Base-by-base conservation (phyloP, 805 yeast genomes). In the Deakozyma indianensis region DNA sequence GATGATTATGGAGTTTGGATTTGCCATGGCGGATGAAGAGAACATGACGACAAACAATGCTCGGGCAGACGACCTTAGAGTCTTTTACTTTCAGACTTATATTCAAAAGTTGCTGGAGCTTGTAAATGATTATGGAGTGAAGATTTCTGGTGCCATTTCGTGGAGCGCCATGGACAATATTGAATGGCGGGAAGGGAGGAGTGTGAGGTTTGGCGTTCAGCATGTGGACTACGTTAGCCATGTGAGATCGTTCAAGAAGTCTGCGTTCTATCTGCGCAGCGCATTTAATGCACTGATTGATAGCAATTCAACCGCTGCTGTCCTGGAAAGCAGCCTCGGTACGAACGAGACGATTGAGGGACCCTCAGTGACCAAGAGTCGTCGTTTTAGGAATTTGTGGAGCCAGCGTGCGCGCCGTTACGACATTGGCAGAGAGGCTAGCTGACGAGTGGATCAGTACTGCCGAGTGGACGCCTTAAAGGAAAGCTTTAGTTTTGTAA, bases 91-190 rank as follows among this genome's bases (percentile, higher is more conserved):
- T 47, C 50, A 59, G 44, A 53, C 56, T 2, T 64, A 56, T 48
- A 43, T 63, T 47, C 52, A 58, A 25, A 54, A 57, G 21, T 51
- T 58, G 22, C 48, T 64, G 24, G 53, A 58, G 25, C 42, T 58
- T 25, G 50, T 48, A 9, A 47, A 51, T 41, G 50, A 51, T 21
- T 65, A 61, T 46, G 50, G 51, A 2, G 61, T 63, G 23, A 49
- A 57, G 4, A 52, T 64, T 23, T 50, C 52, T 21, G 65, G 66
- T 11, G 59, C 61, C 14, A 53, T 60, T 41, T 61, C 62, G 2
- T 63, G 67, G 68, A 53, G 62, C 16, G 52, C 57, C 45, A 54
- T 57, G 25, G 68, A 64, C 48, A 59, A 62, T 47, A 55, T 61
- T 55, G 67, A 64, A 47, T 63, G 64, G 56, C 59, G 63, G 27